Evolutionary conservation across 495 filamentous ascomycete genomes (phyloP).

Genomic region (Daldinia decipiens): DNA sequence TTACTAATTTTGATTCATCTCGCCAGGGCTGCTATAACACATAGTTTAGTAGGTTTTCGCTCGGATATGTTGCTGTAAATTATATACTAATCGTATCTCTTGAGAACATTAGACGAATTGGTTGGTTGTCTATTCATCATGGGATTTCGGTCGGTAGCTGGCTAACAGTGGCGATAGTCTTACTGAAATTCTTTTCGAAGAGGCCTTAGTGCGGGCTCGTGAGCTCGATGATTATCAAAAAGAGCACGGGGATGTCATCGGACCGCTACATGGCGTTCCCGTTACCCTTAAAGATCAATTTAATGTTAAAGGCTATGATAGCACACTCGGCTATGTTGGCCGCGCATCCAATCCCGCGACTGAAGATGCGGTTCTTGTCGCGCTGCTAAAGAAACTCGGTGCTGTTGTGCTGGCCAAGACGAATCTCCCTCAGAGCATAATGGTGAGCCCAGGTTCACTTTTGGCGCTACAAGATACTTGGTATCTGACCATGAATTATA

Average conservation of each 20-base stretch:
- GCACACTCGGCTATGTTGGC: conserved; percentile 76
- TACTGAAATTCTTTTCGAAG: conserved; percentile 68
- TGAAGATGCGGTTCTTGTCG: conserved; percentile 73
- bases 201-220: conserved; percentile 67
- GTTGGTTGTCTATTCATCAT: conserved; percentile 39
- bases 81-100: neutral
- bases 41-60: conserved; percentile 45
- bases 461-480: neutral
- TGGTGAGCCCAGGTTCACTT: conserved; percentile 61
- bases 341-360: conserved; percentile 63
- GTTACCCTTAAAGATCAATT: conserved; percentile 83
- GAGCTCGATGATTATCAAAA: conserved; percentile 66
- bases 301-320: conserved; percentile 78
- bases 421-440: conserved; percentile 82
- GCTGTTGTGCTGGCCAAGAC: conserved; percentile 88
- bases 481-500: conserved; percentile 18
- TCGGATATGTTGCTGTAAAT: conserved; percentile 10
- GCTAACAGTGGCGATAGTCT: conserved; percentile 58
- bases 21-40: conserved; percentile 22
- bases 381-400: conserved; percentile 77
- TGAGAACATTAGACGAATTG: conserved; percentile 53
- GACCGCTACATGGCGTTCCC: conserved; percentile 78
- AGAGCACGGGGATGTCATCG: conserved; percentile 58
- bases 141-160: neutral
- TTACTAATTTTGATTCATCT: conserved; percentile 15